Evolutionary conservation across 106 monocot genomes (phyloP), one percentile per base, ranked within the genome.

Genomic region (Dendrobium catenatum): DNA sequence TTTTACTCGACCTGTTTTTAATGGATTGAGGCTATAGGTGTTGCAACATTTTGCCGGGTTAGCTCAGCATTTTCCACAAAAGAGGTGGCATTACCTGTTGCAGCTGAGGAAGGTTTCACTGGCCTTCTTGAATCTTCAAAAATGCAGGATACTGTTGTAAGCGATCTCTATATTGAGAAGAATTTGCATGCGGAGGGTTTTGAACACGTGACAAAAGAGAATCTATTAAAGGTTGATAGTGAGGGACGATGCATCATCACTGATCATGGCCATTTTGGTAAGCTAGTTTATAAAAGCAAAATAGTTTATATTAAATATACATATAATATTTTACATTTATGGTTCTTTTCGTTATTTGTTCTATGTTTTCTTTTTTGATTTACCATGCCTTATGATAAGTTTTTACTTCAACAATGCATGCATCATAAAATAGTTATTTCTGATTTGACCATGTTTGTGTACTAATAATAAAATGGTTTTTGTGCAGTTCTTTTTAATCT

Each of bases 181-280:
- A 81, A 81, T 51, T 37, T 88, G 43, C 72, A 84, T 59, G 80
- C 59, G 55, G 88, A 92, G 47, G 89, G 79, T 72, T 80, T 94
- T 43, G 90, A 86, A 37, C 85, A 93, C 77, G 77, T 93, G 41
- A 89, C 84, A 86, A 85, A 49, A 37, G 89, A 91, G 47, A 91
- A 95, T 59, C 79, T 93, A 31, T 49, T 93, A 26, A 95, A 93
- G 83, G 85, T 93, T 61, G 98, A 98, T 48, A 82, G 83, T 48
- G 98, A 98, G 73, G 98, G 98, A 31, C 89, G 98, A 29, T 98
- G 98, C 77, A 55, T 98, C 77, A 88, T 95, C 66, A 98, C 98
- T 15, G 95, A 98, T 87, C 98, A 98, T 85, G 98, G 98, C 0
- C 93, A 98, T 91, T 98, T 98, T 88, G 95, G 98, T 98, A 46